A percentile compares a stretch with the other conserved stretches of the same genome.
These are phyloP conservation scores for Metschnikowia corniflorae DNA, from an alignment of 805 yeast genomes.

Conservation along the genomic window DNA sequence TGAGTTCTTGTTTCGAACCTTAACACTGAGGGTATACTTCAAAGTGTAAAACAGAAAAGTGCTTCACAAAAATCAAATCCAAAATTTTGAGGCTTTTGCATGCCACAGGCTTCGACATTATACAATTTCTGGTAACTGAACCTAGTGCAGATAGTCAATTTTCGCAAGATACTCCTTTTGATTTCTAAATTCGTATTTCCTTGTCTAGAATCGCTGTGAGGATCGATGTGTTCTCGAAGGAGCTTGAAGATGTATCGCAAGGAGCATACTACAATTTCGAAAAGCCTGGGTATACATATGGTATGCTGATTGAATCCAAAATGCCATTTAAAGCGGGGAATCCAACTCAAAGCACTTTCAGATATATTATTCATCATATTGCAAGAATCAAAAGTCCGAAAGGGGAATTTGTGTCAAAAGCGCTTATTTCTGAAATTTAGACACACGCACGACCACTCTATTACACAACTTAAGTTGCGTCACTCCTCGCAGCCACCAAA, in stretches of 20 bases:
- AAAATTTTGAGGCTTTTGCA: slow-evolving; percentile 7
- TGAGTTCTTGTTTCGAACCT: no score
- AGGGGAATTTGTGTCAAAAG: no score
- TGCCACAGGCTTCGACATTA: slow-evolving; percentile 4
- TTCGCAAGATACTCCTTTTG: slow-evolving; percentile 5
- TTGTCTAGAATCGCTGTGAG: slow-evolving; percentile 7
- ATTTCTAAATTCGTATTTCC: slow-evolving; percentile 8
- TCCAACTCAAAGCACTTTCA: no score
- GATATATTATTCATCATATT: no score
- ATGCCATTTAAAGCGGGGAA: not conserved
- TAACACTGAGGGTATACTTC: no score
- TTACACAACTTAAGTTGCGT: slow-evolving; percentile 1
- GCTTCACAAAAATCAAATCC: no score
- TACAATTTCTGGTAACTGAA: slow-evolving; percentile 6
- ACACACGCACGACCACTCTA: no score
- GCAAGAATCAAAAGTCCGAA: no score
- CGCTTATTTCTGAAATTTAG: no score
- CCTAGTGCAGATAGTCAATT: not conserved
- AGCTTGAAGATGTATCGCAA: no score
- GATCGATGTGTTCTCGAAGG: slow-evolving; percentile 6
- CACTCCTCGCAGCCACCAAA: not conserved
- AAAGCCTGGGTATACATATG: not conserved
- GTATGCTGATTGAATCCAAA: not conserved
- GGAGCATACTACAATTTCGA: no score
- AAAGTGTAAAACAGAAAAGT: no score